Conservation (phyloP, 495 filamentous ascomycete genomes). For the Podospora appendiculata region DNA sequence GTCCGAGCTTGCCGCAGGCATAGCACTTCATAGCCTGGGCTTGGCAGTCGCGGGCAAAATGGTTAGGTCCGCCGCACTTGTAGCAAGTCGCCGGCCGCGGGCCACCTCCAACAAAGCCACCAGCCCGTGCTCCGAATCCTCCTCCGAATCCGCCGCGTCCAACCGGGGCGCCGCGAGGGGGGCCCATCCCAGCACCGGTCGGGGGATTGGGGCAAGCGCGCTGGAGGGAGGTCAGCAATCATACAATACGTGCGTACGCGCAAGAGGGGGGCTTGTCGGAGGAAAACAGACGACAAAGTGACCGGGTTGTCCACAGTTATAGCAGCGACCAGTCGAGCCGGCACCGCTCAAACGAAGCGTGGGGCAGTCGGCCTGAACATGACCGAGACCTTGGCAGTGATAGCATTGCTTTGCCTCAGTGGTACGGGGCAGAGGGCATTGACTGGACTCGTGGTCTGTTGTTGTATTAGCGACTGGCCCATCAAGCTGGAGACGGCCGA, state of each 20-base stretch:
- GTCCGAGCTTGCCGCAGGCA: conserved; percentile 95
- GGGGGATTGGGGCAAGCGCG: conserved; percentile 76
- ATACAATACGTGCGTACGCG: conserved; percentile 2
- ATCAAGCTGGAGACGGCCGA: conserved; percentile 17
- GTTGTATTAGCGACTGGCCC: conserved; percentile 7
- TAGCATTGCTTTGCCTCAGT: conserved; percentile 99
- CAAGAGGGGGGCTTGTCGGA: background rate
- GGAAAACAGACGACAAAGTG: conserved; percentile 57
- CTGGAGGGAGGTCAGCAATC: conserved; percentile 28
- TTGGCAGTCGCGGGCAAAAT: conserved; percentile 98
- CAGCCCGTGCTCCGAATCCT: conserved; percentile 37
- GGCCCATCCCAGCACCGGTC: conserved; percentile 45
- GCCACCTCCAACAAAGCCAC: conserved; percentile 53
- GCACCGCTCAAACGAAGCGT: conserved; percentile 84
- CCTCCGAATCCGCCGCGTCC: conserved; percentile 36
- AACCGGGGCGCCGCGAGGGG: conserved; percentile 47
- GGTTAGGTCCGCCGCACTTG: conserved; percentile 98
- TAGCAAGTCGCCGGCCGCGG: conserved; percentile 92
- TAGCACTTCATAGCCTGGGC: conserved; percentile 99
- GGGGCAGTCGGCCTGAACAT: conserved; percentile 98
- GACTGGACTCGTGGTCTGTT: conserved; percentile 93
- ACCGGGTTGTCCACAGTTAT: conserved; percentile 86
- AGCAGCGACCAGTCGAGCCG: conserved; percentile 78
- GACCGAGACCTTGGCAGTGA: conserved; percentile 96
- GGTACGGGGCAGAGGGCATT: conserved; percentile 90